Conservation (phyloP, 2,329 filamentous ascomycete species). For the Botrytis fragariae region DNA sequence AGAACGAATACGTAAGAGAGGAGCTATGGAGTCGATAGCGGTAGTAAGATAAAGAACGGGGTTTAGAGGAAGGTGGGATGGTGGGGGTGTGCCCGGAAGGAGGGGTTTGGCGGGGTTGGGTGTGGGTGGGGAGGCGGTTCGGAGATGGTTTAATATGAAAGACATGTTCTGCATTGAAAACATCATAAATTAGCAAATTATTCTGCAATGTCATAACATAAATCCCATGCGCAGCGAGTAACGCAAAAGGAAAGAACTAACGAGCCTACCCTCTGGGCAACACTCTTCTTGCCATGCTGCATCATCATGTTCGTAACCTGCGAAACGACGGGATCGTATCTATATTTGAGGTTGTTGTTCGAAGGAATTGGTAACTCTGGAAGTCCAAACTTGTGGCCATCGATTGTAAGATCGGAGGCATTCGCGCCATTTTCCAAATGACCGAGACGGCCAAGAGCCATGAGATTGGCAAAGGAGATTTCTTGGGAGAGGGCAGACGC, state of each 20-base stretch:
- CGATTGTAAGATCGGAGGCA: slow-evolving; percentile 26
- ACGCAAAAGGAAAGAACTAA: slow-evolving; percentile 30
- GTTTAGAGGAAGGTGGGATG: slow-evolving; percentile 79
- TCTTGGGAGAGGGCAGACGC: slow-evolving; percentile 23
- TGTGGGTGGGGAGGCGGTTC: slow-evolving; percentile 77
- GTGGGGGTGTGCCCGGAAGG: slow-evolving; percentile 72
- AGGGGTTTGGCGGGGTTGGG: slow-evolving; percentile 69
- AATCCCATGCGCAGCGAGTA: slow-evolving; percentile 25
- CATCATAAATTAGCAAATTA: background rate
- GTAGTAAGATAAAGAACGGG: slow-evolving; percentile 86
- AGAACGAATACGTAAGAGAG: slow-evolving; percentile 75
- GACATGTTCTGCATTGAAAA: slow-evolving; percentile 67
- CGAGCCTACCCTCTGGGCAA: slow-evolving; percentile 73
- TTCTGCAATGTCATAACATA: background rate
- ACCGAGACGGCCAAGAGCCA: slow-evolving; percentile 34
- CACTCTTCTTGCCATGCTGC: slow-evolving; percentile 83
- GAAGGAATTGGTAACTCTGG: slow-evolving; percentile 65
- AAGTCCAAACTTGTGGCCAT: slow-evolving; percentile 64
- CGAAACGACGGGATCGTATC: slow-evolving; percentile 80
- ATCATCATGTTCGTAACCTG: slow-evolving; percentile 92
- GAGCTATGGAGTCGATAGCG: slow-evolving; percentile 89
- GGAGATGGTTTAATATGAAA: slow-evolving; percentile 77
- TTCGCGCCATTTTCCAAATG: slow-evolving; percentile 35
- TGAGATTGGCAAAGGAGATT: slow-evolving; percentile 36
- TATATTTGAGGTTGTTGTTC: slow-evolving; percentile 64